Conservation (phyloP, 2,329 filamentous ascomycete species). For the Akanthomyces uredinophilus region DNA sequence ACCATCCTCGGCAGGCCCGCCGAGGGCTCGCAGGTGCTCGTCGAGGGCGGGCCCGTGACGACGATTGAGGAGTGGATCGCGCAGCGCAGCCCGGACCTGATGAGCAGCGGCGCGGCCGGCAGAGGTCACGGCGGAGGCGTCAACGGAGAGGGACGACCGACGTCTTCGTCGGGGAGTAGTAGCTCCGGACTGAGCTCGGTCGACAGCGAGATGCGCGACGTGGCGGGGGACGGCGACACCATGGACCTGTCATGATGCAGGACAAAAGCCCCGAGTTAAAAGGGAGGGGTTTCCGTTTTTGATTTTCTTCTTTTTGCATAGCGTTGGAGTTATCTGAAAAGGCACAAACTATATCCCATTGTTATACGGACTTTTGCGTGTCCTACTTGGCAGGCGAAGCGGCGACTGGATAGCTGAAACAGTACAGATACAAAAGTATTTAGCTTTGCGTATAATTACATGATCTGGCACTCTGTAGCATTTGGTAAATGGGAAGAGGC, state of each 20-base stretch:
- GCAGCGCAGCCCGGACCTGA: slow-evolving; percentile 22
- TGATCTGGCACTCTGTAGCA: background rate
- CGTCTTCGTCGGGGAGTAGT: slow-evolving; percentile 35
- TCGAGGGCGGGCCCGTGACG: slow-evolving; percentile 63
- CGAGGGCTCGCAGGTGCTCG: slow-evolving; percentile 66
- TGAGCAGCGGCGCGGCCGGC: background rate
- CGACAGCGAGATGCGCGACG: slow-evolving; percentile 23
- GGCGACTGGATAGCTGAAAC: no score
- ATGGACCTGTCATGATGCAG: slow-evolving; percentile 10
- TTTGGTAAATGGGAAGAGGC: no score
- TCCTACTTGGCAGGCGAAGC: background rate
- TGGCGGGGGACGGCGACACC: background rate
- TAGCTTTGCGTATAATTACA: background rate
- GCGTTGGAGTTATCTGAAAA: slow-evolving; percentile 35
- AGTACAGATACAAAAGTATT: no score
- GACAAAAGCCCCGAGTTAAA: no score
- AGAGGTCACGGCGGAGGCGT: slow-evolving; percentile 11
- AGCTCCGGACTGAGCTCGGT: slow-evolving; percentile 54
- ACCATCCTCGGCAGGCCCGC: slow-evolving; percentile 72
- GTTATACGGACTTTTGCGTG: background rate
- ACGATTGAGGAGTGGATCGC: slow-evolving; percentile 35
- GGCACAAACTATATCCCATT: background rate
- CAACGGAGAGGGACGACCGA: slow-evolving; percentile 5
- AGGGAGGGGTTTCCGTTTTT: background rate
- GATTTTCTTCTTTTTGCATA: slow-evolving; percentile 32